Evolutionary conservation across 192 early-diverging fungal species (phyloP).

Genomic region (Tieghemiomyces parasiticus): DNA sequence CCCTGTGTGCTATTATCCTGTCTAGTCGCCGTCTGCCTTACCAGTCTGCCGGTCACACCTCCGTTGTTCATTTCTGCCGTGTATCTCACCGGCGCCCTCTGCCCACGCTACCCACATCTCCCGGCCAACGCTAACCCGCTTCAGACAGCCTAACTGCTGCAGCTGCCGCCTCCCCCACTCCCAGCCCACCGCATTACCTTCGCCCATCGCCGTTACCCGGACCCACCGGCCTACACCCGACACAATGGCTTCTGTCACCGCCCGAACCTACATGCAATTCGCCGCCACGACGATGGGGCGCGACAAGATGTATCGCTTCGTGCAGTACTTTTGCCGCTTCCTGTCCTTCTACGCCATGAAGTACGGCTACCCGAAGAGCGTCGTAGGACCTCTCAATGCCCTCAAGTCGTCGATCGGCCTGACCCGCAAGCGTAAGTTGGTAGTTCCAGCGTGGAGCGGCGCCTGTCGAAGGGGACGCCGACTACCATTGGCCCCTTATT

Average conservation of each 20-base stretch:
- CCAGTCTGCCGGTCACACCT: too few species aligned
- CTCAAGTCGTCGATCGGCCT: slow-evolving; percentile 7
- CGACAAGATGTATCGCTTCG: slow-evolving; percentile 63
- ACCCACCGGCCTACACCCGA: background rate
- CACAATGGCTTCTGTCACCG: slow-evolving; percentile 17
- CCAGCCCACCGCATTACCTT: slow-evolving; percentile 1
- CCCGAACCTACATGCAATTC: slow-evolving; percentile 32
- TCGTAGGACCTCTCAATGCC: background rate
- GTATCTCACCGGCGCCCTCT: too few species aligned
- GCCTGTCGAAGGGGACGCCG: too few species aligned
- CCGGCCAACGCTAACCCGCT: too few species aligned
- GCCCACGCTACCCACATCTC: too few species aligned
- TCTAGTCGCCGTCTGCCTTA: too few species aligned
- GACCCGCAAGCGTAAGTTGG: slow-evolving; percentile 12
- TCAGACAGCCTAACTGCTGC: too few species aligned
- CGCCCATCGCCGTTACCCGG: background rate
- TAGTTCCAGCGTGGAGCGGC: too few species aligned
- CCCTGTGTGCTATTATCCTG: too few species aligned
- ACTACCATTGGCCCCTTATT: too few species aligned
- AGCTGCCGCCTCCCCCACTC: too few species aligned
- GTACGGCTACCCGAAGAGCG: slow-evolving; percentile 3
- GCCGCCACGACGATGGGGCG: slow-evolving; percentile 49
- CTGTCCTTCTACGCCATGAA: slow-evolving; percentile 30
- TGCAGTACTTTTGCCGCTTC: slow-evolving; percentile 81
- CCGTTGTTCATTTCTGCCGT: too few species aligned